phyloP scores from a whole-genome alignment of 148 eudicot species.

The Cornus kousa region DNA sequence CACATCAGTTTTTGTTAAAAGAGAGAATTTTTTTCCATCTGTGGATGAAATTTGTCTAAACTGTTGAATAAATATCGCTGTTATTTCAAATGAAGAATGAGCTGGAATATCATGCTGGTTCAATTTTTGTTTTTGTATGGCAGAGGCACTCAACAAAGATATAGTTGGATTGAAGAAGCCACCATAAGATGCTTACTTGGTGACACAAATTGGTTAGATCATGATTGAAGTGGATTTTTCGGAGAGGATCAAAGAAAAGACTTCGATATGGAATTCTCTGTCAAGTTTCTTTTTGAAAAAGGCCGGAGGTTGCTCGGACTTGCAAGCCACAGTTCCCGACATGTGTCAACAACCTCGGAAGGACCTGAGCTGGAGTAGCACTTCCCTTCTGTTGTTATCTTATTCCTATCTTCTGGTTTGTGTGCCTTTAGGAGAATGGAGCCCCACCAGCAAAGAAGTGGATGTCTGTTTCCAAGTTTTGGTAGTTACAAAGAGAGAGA shows the following conservation, averaged over 20 bases:
- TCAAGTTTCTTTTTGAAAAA: background rate
- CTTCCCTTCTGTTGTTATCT: constrained; percentile 20
- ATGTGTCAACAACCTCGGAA: constrained; percentile 3
- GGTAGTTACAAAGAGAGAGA: constrained; percentile 19
- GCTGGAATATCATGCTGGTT: background rate
- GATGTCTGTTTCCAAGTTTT: constrained; percentile 24
- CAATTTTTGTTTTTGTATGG: background rate
- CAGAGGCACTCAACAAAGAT: constrained; percentile 1
- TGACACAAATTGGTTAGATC: background rate
- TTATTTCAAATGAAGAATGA: background rate
- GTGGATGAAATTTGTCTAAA: background rate
- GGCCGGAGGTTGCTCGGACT: background rate
- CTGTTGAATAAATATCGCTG: background rate
- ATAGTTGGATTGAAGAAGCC: constrained; percentile 1
- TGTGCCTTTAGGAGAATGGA: constrained; percentile 18
- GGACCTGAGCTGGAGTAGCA: constrained; percentile 20
- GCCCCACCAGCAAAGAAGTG: constrained; percentile 35
- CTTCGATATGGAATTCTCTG: background rate
- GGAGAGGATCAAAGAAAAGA: constrained; percentile 3
- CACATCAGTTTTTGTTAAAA: background rate
- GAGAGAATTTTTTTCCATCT: background rate
- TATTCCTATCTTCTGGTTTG: constrained; percentile 13
- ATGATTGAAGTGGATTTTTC: background rate
- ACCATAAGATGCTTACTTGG: constrained; percentile 4
- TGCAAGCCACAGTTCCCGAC: background rate